These are phyloP conservation scores for Annona cherimola DNA, from an alignment of 164 flowering plant genomes.

Conservation along the genomic window DNA sequence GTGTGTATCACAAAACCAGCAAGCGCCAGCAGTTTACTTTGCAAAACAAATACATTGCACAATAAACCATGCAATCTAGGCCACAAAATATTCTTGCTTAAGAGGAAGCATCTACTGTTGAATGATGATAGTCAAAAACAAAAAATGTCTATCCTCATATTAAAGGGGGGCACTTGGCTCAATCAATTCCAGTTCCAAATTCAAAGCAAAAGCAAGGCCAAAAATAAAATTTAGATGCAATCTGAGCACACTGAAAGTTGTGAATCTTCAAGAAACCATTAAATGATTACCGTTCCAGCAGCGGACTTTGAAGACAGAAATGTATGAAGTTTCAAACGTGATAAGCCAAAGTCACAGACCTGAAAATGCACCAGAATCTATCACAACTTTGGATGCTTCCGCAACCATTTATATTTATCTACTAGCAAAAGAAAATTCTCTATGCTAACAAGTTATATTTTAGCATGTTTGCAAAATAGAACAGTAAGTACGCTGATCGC, in stretches of 20 bases:
- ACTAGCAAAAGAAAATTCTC: too few relatives aligned
- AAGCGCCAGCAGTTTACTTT: too few relatives aligned
- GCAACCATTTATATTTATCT: too few relatives aligned
- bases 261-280: neutral
- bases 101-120: neutral
- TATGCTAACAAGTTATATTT: too few relatives aligned
- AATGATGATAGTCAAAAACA: neutral
- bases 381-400: neutral
- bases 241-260: neutral
- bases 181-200: too few relatives aligned
- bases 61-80: neutral
- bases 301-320: conserved; percentile 89
- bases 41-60: neutral
- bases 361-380: conserved; percentile 14
- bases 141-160: neutral
- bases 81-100: neutral
- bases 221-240: neutral
- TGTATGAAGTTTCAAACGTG: conserved; percentile 89
- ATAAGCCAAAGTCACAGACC: conserved; percentile 98
- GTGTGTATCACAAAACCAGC: too few relatives aligned
- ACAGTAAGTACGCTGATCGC: too few relatives aligned
- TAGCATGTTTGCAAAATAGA: too few relatives aligned
- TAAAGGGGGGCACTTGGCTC: neutral
- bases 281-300: conserved; percentile 81
- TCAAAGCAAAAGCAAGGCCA: too few relatives aligned